A percentile compares a stretch with the other conserved stretches of the same genome.
These are phyloP conservation scores for Volvox reticuliferus DNA, from an alignment of 139 green algal species.

Conservation along the genomic window DNA sequence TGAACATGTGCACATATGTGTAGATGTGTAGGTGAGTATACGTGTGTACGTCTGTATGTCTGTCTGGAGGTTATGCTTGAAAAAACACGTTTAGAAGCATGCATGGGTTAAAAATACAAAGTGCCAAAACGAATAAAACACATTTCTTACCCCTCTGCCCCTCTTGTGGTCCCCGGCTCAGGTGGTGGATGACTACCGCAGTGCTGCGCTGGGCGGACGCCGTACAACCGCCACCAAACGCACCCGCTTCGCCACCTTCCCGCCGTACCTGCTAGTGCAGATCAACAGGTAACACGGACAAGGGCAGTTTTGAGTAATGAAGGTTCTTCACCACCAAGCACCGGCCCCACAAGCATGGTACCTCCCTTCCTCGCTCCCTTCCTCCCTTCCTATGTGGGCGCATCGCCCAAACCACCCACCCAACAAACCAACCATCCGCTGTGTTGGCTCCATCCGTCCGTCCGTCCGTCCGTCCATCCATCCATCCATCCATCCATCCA, in stretches of 20 bases:
- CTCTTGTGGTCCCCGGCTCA: too few species aligned
- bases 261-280: constrained; percentile 90
- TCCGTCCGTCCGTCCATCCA: too few species aligned
- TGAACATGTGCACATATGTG: too few species aligned
- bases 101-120: too few species aligned
- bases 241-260: constrained; percentile 89
- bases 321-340: neutral
- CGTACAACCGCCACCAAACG: constrained; percentile 60
- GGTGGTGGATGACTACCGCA: constrained; percentile 88
- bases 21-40: neutral
- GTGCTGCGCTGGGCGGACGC: constrained; percentile 73
- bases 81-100: too few species aligned
- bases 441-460: neutral
- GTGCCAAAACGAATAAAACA: too few species aligned
- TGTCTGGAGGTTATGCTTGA: neutral
- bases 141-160: neutral
- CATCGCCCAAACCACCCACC: too few species aligned
- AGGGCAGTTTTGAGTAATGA: neutral
- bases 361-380: too few species aligned
- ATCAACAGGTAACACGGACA: constrained; percentile 68
- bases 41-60: neutral
- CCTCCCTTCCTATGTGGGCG: too few species aligned
- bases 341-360: too few species aligned
- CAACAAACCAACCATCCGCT: neutral
- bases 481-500: too few species aligned